Evolutionary conservation across 2,329 filamentous ascomycete species (phyloP), one percentile per base, ranked within the genome.

Genomic region (Metarhizium robertsii): DNA sequence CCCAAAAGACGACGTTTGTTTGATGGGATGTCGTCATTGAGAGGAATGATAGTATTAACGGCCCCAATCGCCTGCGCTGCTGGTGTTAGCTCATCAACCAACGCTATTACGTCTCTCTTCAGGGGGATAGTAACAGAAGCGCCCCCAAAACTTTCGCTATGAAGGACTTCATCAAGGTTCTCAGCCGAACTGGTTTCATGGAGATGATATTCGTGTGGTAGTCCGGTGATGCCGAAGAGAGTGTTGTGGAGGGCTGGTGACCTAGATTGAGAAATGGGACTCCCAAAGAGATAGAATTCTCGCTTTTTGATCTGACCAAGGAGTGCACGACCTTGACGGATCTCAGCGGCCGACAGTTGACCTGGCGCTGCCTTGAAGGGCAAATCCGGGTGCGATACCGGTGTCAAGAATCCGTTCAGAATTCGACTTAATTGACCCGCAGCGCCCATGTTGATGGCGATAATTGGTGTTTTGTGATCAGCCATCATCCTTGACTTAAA

Each of bases 71-170:
- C 76, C 60, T 82, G 81, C 14, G 91, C 92, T 54, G 94, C 86
- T 34, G 86, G 81, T 0, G 90, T 86, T 56, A 96, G 77, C 53
- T 86, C 83, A 66, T 97, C 91, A 14, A 99, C 75, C 5, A 92
- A 72, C 0, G 81, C 78, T 73, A 95, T 90, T 56, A 97, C 84
- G 62, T 95, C 90, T 34, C 94, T 76, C 74, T 99, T 99, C 54
- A 99, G 77, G 1, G 94, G 94, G 52, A 99, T 97, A 0, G 94
- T 99, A 49, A 99, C 90, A 3, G 91, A 96, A 3, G 90, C 92
- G 56, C 94, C 94, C 7, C 94, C 94, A 66, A 99, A 99, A 61
- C 87, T 78, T 1, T 85, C 75, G 1, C 83, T 74, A 7, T 80
- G 81, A 57, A 99, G 85, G 52, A 90, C 72, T 2, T 81, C 73